A percentile compares a stretch with the other conserved stretches of the same genome.
Conservation (phyloP, 129 eudicot species). For the Lactuca sativa region DNA sequence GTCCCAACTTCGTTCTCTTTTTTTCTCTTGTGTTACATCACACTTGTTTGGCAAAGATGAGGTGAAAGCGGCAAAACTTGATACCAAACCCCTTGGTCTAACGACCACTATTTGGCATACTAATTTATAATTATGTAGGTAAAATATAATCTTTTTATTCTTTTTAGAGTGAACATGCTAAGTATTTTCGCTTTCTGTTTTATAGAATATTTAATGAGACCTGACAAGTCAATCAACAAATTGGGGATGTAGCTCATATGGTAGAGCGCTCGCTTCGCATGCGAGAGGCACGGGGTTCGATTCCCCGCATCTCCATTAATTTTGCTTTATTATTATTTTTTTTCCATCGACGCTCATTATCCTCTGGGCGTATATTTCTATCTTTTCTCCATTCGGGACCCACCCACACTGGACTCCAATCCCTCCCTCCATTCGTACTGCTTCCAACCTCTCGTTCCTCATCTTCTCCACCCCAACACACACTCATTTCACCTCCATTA, state of each 20-base stretch:
- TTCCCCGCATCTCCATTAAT: conserved; percentile 89
- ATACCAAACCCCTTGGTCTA: too few species aligned
- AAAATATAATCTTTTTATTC: too few species aligned
- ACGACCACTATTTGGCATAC: too few species aligned
- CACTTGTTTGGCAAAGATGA: too few species aligned
- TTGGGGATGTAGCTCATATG: conserved; percentile 99
- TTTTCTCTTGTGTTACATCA: too few species aligned
- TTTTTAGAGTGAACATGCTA: too few species aligned
- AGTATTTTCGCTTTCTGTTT: too few species aligned
- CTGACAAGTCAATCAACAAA: background rate
- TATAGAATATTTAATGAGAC: too few species aligned
- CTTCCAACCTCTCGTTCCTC: conserved; percentile 56
- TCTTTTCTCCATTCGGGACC: background rate
- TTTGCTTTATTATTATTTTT: background rate
- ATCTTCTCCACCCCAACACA: conserved; percentile 37
- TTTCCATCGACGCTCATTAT: background rate
- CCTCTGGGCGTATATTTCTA: background rate
- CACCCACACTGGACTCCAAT: conserved; percentile 6
- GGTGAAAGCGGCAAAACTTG: too few species aligned
- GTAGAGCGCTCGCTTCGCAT: conserved; percentile 99
- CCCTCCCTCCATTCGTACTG: background rate
- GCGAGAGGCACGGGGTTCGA: conserved; percentile 99
- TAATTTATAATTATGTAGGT: too few species aligned
- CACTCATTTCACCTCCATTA: conserved; percentile 15
- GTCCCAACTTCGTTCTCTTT: too few species aligned